Base-by-base conservation (phyloP, 2,329 filamentous ascomycete species). In the Xylaria sp. region DNA sequence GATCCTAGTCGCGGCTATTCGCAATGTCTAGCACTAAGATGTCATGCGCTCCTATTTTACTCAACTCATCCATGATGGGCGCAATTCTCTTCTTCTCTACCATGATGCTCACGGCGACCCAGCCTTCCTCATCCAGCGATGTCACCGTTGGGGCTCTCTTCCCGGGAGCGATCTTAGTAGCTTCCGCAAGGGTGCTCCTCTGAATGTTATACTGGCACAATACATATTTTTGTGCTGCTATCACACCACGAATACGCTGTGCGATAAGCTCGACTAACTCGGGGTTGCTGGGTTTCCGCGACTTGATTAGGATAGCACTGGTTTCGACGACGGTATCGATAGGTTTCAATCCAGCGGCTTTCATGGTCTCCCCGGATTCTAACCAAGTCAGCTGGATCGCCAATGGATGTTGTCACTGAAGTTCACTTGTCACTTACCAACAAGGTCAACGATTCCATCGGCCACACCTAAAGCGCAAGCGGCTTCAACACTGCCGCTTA, bases 301-400 rank as follows among this genome's bases (percentile, higher is more conserved):
- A 97, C 81, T 94, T 94, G 82, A 99, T 94, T 61, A 99, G 85
- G 50, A 97, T 90, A 33, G 95, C 94, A 17, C 90, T 92, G 58
- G 91, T 94, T 60, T 92, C 89, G 54, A 97, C 85, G 25, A 99
- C 93, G 2, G 95, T 99, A 71, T 95, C 93, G 71, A 98, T 97
- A 60, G 94, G 90, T 79, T 93, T 94, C 53, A 99, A 85, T 23
- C 95, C 95, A 45, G 94, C 94, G 19, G 94, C 95, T 73, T 92
- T 91, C 95, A 99, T 99, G 0, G 95, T 99, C 79, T 98, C 94
- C 60, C 95, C 95, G 19, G 95, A 98, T 83, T 99, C 94, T 95
- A 70, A 1, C 19, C 9, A 31, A 4, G 42, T 67, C 53, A 68
- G 64, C 38, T 25, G 28, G 14, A 35, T 19, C 8, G 25, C 19